Evolutionary conservation across 192 early-diverging fungal species (phyloP), one percentile per base, ranked within the genome.

Genomic region (Coemansia sp.): DNA sequence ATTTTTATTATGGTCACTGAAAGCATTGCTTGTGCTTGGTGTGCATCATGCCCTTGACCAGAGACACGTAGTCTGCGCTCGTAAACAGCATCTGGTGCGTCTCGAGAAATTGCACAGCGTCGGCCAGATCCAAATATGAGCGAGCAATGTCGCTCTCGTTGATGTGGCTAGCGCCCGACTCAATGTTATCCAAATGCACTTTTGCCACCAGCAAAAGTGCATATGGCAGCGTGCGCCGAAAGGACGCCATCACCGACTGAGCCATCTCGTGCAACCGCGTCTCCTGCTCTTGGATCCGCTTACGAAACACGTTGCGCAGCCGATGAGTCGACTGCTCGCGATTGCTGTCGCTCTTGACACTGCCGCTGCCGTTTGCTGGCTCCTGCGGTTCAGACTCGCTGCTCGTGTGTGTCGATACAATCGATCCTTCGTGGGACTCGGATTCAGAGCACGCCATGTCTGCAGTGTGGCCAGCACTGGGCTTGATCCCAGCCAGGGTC

Each of bases 41-140:
- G 41, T 45, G 41, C 72, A 80, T 74, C 68, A 80, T 71, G 68
- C 77, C 71, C 49, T 80, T 80, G 58, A 80, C 77, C 21, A 74
- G 64, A 4, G 72, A 63, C 12, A 80, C 72, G 39, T 80, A 80
- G 65, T 74, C 62, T 4, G 77, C 67, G 57, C 72, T 80, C 9
- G 77, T 68, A 37, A 80, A 80, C 47, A 72, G 47, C 5, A 41
- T 50, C 50, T 80, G 77, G 60, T 80, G 77, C 11, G 72, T 80
- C 50, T 80, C 77, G 6, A 80, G 65, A 55, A 80, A 74, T 43
- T 57, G 67, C 14, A 65, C 72, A 25, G 70, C 64, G 8, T 59
- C 68, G 0, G 72, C 57, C 22, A 74, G 57, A 57, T 80, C 77
- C 16, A 71, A 62, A 52, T 71, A 74, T 0, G 77, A 65, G 22